phyloP scores from a whole-genome alignment of 164 flowering plant genomes.

The Litsea cubeba region DNA sequence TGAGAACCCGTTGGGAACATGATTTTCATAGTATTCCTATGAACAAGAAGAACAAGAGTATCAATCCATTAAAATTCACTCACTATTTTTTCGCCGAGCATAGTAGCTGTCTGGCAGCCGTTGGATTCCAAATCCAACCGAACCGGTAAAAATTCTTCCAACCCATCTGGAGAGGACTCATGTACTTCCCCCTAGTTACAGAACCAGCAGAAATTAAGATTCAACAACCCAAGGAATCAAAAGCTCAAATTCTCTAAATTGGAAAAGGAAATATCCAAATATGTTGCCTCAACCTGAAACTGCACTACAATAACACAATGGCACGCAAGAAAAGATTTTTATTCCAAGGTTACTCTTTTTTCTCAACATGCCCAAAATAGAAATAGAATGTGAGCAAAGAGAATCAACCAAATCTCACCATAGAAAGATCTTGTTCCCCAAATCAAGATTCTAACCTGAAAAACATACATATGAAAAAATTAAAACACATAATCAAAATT shows the following conservation, averaged over 20 bases:
- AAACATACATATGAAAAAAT: background rate
- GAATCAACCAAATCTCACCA: constrained; percentile 39
- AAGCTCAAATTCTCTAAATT: background rate
- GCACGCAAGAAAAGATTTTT: background rate
- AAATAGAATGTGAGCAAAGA: background rate
- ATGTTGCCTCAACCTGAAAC: background rate
- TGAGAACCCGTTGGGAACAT: background rate
- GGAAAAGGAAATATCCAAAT: background rate
- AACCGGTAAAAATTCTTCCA: constrained; percentile 24
- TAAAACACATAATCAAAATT: background rate
- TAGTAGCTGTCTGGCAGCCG: constrained; percentile 31
- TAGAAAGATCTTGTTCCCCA: constrained; percentile 28
- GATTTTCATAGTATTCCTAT: background rate
- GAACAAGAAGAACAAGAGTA: background rate
- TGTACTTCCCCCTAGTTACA: constrained; percentile 76
- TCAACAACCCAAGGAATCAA: background rate
- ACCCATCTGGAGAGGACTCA: constrained; percentile 39
- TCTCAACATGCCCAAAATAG: background rate
- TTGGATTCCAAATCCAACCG: constrained; percentile 40
- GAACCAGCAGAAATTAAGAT: constrained; percentile 5
- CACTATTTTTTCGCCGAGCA: constrained; percentile 52
- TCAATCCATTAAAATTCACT: constrained; percentile 12
- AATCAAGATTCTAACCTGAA: constrained; percentile 34
- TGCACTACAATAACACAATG: background rate
- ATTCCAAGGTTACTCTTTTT: background rate